Percentiles rank a stretch among this genome's conserved stretches.
These are phyloP conservation scores for Babesia gibsoni DNA, from an alignment of 169 alveolate species.

Conservation along the genomic window DNA sequence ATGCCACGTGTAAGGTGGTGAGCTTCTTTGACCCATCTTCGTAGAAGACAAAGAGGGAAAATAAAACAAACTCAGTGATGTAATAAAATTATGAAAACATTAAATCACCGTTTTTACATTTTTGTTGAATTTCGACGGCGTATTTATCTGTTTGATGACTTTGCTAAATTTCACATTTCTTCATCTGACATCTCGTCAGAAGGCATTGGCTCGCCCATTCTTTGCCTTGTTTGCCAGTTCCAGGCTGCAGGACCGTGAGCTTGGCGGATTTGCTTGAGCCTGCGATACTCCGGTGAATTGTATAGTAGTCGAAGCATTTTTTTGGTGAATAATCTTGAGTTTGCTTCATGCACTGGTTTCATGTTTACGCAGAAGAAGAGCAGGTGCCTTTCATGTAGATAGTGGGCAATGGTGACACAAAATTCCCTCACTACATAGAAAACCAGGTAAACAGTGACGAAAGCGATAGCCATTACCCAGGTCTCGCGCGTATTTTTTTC, in stretches of 20 bases:
- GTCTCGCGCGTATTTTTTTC: constrained; percentile 28
- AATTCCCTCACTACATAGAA: background rate
- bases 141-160: background rate
- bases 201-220: constrained; percentile 36
- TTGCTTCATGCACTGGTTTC: constrained; percentile 54
- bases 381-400: background rate
- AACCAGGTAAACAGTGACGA: background rate
- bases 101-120: background rate
- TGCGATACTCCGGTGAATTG: constrained; percentile 62
- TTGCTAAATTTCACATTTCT: background rate
- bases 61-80: background rate
- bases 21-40: constrained; percentile 21
- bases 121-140: background rate
- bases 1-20: constrained; percentile 19
- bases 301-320: constrained; percentile 54
- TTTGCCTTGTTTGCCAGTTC: constrained; percentile 76
- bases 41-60: background rate
- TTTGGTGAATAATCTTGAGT: constrained; percentile 60
- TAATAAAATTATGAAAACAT: background rate
- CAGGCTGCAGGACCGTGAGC: constrained; percentile 75
- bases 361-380: constrained; percentile 59
- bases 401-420: background rate
- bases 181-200: constrained; percentile 29
- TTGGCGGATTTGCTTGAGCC: constrained; percentile 68
- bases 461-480: constrained; percentile 21